Conservation (phyloP, 2,329 filamentous ascomycete genomes). For the Trichoderma sp. region DNA sequence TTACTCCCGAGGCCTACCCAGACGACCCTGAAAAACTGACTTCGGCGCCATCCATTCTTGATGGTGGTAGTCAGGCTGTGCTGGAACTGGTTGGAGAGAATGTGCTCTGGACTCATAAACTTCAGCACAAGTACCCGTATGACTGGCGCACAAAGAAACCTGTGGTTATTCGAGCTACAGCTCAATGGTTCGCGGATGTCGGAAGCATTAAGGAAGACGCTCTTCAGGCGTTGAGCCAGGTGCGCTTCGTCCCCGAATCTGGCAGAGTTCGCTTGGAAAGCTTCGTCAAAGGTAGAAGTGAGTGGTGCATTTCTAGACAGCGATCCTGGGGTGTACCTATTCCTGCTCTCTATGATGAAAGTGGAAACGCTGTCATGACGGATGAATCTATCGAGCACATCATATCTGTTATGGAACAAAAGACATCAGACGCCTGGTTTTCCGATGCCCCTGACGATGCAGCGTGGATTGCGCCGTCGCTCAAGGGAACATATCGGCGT, state of each 20-base stretch:
- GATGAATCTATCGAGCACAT: slow-evolving; percentile 81
- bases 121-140: slow-evolving; percentile 93
- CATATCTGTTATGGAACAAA: slow-evolving; percentile 71
- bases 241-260: slow-evolving; percentile 75
- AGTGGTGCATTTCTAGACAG: slow-evolving; percentile 98
- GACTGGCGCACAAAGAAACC: slow-evolving; percentile 97
- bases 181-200: slow-evolving; percentile 97
- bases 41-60: slow-evolving; percentile 68
- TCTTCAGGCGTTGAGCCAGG: slow-evolving; percentile 66
- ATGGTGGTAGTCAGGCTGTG: slow-evolving; percentile 68
- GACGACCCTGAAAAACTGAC: slow-evolving; percentile 65
- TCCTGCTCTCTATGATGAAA: slow-evolving; percentile 77
- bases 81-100: slow-evolving; percentile 66
- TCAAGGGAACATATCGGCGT: slow-evolving; percentile 65
- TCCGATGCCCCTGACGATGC: slow-evolving; percentile 74
- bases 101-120: slow-evolving; percentile 69
- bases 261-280: slow-evolving; percentile 76
- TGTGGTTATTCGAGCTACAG: slow-evolving; percentile 86
- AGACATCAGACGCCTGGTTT: slow-evolving; percentile 94
- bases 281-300: slow-evolving; percentile 83
- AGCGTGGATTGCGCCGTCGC: slow-evolving; percentile 71
- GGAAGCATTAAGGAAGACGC: slow-evolving; percentile 76
- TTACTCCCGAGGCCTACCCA: slow-evolving; percentile 78
- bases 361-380: slow-evolving; percentile 75
- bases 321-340: slow-evolving; percentile 97